Evolutionary conservation across 306 rosid species (phyloP).

Genomic region (Dicorynia guianensis): DNA sequence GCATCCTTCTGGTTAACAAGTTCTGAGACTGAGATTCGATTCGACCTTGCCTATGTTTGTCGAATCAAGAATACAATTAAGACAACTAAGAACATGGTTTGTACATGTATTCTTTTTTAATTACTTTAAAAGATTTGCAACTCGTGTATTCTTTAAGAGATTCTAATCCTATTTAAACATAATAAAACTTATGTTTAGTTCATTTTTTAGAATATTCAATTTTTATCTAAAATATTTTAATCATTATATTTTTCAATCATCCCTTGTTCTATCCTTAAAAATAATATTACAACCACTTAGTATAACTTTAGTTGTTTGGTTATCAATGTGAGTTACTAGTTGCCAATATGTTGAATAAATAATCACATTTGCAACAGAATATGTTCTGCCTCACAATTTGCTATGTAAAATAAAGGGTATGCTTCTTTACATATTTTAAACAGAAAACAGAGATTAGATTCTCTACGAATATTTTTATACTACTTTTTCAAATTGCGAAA

Average conservation of each 20-base stretch:
- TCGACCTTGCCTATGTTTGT: background rate
- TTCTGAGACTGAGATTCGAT: constrained; percentile 9
- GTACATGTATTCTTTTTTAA: background rate
- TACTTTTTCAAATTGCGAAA: too few relatives aligned
- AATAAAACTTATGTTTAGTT: too few relatives aligned
- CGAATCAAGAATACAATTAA: constrained; percentile 14
- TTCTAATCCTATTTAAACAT: too few relatives aligned
- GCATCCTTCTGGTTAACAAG: background rate
- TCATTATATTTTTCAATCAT: too few relatives aligned
- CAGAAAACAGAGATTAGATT: too few relatives aligned
- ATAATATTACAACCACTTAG: too few relatives aligned
- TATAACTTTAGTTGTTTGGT: too few relatives aligned
- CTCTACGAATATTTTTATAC: too few relatives aligned
- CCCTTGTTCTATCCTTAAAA: too few relatives aligned
- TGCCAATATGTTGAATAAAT: constrained; percentile 12
- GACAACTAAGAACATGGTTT: constrained; percentile 24
- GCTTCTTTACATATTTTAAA: background rate
- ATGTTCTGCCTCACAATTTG: background rate
- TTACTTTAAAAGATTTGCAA: background rate
- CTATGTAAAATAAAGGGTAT: background rate
- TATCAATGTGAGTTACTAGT: background rate
- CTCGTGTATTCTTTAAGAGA: too few relatives aligned
- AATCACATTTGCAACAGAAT: constrained; percentile 8
- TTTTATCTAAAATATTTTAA: too few relatives aligned
- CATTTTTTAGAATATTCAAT: too few relatives aligned